Evolutionary conservation across 768 basidiomycete genomes (phyloP).

Genomic region (Russula sp.): DNA sequence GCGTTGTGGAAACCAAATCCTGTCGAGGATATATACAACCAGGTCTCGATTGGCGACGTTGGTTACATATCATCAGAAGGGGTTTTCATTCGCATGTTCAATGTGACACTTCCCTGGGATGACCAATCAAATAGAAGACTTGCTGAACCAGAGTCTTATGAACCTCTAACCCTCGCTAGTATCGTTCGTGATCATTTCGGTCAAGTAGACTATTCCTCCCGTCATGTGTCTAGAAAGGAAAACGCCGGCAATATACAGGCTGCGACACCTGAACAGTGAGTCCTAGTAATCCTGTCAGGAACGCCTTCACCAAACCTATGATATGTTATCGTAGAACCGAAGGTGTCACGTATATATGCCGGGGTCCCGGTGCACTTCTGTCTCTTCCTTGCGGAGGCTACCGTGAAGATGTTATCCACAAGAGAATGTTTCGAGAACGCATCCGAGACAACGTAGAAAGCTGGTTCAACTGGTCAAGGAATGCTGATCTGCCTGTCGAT

Average conservation of each 20-base stretch:
- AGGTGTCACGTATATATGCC: neutral
- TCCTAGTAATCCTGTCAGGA: neutral
- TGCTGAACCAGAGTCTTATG: no score
- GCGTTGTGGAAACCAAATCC: no score
- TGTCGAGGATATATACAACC: no score
- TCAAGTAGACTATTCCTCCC: neutral
- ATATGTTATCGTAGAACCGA: neutral
- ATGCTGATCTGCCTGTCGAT: neutral
- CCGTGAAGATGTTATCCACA: neutral
- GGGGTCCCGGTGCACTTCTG: neutral
- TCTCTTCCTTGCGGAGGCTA: constrained; percentile 1
- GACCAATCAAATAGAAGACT: no score
- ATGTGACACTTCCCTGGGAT: no score
- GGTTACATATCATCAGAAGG: no score
- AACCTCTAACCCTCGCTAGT: neutral
- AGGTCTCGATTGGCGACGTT: no score
- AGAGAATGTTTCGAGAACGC: neutral
- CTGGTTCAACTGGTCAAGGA: neutral
- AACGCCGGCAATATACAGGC: neutral
- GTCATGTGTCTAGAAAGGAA: neutral
- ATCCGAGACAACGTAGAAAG: neutral
- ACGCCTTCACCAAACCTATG: neutral
- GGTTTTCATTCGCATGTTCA: no score
- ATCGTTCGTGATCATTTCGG: neutral
- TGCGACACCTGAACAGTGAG: neutral